Evolutionary conservation across 208 protist species (phyloP).

Genomic region (Phytomonas sp.): DNA sequence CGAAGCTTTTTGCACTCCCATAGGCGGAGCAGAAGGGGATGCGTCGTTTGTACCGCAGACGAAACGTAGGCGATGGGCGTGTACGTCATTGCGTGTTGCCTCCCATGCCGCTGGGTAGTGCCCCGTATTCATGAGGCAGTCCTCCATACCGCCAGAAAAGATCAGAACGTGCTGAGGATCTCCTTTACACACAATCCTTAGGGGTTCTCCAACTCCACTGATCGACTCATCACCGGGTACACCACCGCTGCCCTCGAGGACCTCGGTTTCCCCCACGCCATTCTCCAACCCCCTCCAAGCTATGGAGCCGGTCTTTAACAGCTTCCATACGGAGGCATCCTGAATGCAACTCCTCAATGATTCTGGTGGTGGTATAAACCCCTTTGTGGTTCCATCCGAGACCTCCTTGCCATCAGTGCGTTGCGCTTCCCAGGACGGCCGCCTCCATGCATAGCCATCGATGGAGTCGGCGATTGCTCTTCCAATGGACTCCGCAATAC

Average conservation of each 20-base stretch:
- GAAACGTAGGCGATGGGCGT: constrained; percentile 56
- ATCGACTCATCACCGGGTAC: constrained; percentile 16
- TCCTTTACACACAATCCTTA: constrained; percentile 38
- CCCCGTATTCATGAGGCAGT: constrained; percentile 85
- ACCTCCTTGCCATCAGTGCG: neutral
- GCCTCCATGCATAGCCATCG: constrained; percentile 46
- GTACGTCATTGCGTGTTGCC: constrained; percentile 52
- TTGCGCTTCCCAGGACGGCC: constrained; percentile 5
- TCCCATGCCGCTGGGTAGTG: constrained; percentile 61
- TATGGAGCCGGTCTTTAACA: neutral
- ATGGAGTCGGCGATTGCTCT: constrained; percentile 71
- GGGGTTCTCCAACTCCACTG: constrained; percentile 36
- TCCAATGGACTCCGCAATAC: constrained; percentile 40
- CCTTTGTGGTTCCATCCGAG: neutral
- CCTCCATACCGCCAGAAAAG: constrained; percentile 69
- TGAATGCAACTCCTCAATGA: constrained; percentile 10
- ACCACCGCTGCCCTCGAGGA: neutral
- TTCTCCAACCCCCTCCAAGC: neutral
- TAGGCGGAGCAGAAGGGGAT: neutral
- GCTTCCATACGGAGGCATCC: neutral
- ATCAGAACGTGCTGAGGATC: constrained; percentile 46
- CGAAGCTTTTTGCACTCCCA: constrained; percentile 1
- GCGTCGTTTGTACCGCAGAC: constrained; percentile 6
- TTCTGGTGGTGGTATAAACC: constrained; percentile 13
- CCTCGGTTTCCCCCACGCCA: neutral